phyloP scores from a whole-genome alignment of 371 early-diverging fungal species.

The Mucor racemosus region DNA sequence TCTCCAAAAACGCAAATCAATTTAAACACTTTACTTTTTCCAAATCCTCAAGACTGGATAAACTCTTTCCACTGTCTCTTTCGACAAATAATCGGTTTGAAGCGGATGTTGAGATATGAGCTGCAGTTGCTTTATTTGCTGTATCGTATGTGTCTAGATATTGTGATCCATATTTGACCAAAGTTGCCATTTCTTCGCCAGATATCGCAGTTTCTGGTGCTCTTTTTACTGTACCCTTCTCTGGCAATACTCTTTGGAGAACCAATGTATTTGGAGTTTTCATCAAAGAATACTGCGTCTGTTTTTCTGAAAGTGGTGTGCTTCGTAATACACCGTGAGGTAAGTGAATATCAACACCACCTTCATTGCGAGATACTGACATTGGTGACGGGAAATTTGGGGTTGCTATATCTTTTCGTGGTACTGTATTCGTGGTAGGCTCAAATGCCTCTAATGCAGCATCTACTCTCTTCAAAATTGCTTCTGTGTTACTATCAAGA shows the following conservation, averaged over 20 bases:
- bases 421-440: background rate
- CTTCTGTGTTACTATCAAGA: conserved; percentile 26
- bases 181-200: conserved; percentile 26
- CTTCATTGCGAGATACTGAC: conserved; percentile 30
- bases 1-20: background rate
- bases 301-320: conserved; percentile 29
- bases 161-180: conserved; percentile 25
- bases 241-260: conserved; percentile 19
- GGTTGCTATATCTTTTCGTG: background rate
- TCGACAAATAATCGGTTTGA: conserved; percentile 7
- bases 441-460: conserved; percentile 20
- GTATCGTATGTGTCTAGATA: conserved; percentile 28
- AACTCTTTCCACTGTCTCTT: conserved; percentile 16
- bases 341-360: conserved; percentile 40
- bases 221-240: background rate
- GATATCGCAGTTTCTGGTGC: conserved; percentile 13
- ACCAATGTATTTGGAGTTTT: conserved; percentile 23
- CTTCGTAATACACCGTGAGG: conserved; percentile 40
- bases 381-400: conserved; percentile 22
- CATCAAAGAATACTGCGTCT: conserved; percentile 41
- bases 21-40: conserved; percentile 25
- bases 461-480: conserved; percentile 26
- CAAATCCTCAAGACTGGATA: conserved; percentile 33
- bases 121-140: conserved; percentile 7
- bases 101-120: background rate